Evolutionary conservation across 2,329 filamentous ascomycete species (phyloP).

Genomic region (Ophiostoma pallidulum): DNA sequence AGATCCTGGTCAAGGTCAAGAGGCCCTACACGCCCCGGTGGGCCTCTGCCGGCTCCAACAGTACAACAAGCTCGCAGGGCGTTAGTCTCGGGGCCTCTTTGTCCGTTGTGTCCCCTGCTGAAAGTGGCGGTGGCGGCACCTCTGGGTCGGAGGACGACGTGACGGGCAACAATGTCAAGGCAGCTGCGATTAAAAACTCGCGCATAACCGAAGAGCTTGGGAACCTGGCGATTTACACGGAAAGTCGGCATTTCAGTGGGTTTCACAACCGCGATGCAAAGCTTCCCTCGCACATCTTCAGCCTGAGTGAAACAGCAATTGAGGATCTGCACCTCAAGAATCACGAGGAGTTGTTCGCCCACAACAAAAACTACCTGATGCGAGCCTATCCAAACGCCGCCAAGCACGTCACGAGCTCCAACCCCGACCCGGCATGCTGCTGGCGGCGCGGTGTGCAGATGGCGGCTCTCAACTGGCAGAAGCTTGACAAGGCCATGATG

Average conservation of each 20-base stretch:
- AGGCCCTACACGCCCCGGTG: constrained; percentile 30
- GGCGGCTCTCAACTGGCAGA: constrained; percentile 97
- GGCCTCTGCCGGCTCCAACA: constrained; percentile 14
- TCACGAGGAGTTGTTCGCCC: constrained; percentile 67
- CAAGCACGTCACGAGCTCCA: constrained; percentile 70
- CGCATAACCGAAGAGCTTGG: constrained; percentile 62
- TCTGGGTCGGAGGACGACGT: constrained; percentile 37
- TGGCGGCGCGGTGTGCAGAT: constrained; percentile 96
- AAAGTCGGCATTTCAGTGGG: constrained; percentile 69
- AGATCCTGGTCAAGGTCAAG: constrained; percentile 80
- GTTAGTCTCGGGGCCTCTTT: constrained; percentile 21
- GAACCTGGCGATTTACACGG: constrained; percentile 73
- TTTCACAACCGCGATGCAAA: constrained; percentile 56
- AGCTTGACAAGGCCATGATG: constrained; percentile 87
- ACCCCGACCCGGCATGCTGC: constrained; percentile 83
- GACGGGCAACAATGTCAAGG: constrained; percentile 10
- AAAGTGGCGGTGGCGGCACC: constrained; percentile 25
- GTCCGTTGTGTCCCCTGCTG: constrained; percentile 15
- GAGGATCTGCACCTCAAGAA: constrained; percentile 46
- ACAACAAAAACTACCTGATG: constrained; percentile 84
- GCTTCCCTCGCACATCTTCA: constrained; percentile 66
- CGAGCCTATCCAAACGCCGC: constrained; percentile 78
- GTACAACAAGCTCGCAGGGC: constrained; percentile 21
- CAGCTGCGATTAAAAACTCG: constrained; percentile 18
- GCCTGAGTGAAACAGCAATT: constrained; percentile 76